phyloP scores from a whole-genome alignment of 192 early-diverging fungal species.

The Piromyces finnis region DNA sequence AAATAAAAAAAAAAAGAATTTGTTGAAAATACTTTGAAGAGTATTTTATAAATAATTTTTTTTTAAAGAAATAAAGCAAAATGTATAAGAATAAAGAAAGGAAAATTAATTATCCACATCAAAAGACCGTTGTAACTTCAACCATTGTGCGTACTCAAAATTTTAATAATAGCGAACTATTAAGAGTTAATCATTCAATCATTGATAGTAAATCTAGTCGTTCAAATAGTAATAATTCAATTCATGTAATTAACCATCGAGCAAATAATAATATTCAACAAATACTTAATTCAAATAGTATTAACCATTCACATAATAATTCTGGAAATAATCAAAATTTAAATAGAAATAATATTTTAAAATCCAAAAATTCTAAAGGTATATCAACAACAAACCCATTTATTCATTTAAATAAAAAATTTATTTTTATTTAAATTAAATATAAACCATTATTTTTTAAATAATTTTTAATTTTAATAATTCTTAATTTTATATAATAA shows the following conservation, averaged over 20 bases:
- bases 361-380: background rate
- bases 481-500: too few relatives aligned
- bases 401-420: too few relatives aligned
- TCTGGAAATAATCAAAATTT: background rate
- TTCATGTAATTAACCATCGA: background rate
- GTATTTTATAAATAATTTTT: too few relatives aligned
- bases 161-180: background rate
- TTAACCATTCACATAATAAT: background rate
- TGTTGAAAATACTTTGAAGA: too few relatives aligned
- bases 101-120: background rate
- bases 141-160: background rate
- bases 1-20: too few relatives aligned
- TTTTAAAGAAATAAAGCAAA: background rate
- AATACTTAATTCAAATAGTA: background rate
- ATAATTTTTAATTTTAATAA: too few relatives aligned
- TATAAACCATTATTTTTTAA: too few relatives aligned
- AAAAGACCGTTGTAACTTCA: background rate
- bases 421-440: too few relatives aligned
- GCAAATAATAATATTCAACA: background rate
- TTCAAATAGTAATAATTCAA: background rate
- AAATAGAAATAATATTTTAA: background rate
- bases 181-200: background rate
- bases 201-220: background rate
- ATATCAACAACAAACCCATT: background rate
- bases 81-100: background rate